Evolutionary conservation across 1,284 basidiomycete genomes (phyloP), one percentile per base, ranked within the genome.

Genomic region (Trichosporon sp.): DNA sequence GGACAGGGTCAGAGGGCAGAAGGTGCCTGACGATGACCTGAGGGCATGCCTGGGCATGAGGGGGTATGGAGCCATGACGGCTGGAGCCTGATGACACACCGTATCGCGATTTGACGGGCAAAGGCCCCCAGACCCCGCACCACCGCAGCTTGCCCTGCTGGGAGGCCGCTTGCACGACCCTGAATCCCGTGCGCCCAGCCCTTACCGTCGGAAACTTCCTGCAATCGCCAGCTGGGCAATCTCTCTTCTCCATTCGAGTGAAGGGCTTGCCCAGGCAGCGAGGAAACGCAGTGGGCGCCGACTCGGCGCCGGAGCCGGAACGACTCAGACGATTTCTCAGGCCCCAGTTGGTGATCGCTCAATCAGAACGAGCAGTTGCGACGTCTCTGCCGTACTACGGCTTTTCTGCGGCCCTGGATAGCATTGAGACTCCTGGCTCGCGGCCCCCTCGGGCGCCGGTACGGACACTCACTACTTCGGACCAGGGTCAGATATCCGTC

Each of bases 11-110:
- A 37, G 26, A 37, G 35, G 35, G 6, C 35, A 37, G 6, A 37
- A 37, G 26, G 26, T 59, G 54, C 21, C 43, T 16, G 43, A 40
- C 35, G 35, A 37, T 37, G 26, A 37, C 35, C 26, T 32, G 12
- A 6, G 14, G 56, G 31, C 59, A 12, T 63, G 59, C 51, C 51
- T 54, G 14, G 32, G 31, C 59, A 37, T n/a, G 59, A 32, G 32
- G 31, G 35, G 35, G 35, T 26, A 26, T 26, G 35, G 35, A 37
- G 8, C 37, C 32, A 35, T 35, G 59, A 63, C 32, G 32, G 14
- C 59, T 32, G 59, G 31, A n/a, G 59, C 32, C 35, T 35, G 59
- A 63, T 37, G 31, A 63, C 59, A 54, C 21, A 54, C 51, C 5
- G 5, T 10, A 2, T 16, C 21, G 51, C 51, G 51, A 54, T 54